phyloP scores from a whole-genome alignment of 2,329 filamentous ascomycete genomes.

The Ophiostoma sp. region DNA sequence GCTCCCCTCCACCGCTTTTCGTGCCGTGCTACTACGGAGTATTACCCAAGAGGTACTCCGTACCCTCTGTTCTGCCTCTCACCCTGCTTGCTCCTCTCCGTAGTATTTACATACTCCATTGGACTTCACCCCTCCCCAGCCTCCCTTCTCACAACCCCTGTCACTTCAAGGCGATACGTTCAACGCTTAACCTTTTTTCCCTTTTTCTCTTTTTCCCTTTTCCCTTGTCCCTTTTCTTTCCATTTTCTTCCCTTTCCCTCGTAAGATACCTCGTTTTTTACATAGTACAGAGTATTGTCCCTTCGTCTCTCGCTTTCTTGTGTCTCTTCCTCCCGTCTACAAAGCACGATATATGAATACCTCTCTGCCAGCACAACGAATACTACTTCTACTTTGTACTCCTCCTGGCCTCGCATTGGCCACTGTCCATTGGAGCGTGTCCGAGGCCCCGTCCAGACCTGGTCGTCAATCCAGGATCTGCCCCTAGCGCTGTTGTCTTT shows the following conservation, averaged over 20 bases:
- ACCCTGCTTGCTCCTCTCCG: background rate
- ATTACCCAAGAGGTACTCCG: conserved; percentile 14
- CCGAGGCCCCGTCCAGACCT: conserved; percentile 20
- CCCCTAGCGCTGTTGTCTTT: conserved; percentile 20
- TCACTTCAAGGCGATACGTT: conserved; percentile 10
- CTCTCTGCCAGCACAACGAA: conserved; percentile 7
- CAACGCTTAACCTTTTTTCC: conserved; percentile 1
- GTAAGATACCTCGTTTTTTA: background rate
- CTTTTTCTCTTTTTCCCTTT: background rate
- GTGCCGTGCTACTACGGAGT: conserved; percentile 17
- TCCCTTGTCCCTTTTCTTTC: background rate
- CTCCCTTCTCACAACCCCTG: conserved; percentile 21
- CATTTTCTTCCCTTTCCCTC: background rate
- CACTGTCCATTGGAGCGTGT: conserved; percentile 8
- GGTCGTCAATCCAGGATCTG: conserved; percentile 21
- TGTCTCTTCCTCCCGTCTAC: background rate
- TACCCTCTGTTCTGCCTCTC: background rate
- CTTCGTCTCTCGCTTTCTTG: background rate
- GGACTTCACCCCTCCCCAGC: conserved; percentile 23
- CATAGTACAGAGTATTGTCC: no score
- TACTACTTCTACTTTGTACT: background rate
- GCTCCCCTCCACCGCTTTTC: conserved; percentile 19
- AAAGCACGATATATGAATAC: no score
- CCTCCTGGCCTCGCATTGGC: background rate
- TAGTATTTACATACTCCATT: conserved; percentile 17